Percentiles rank a stretch among this genome's conserved stretches.
phyloP scores from a whole-genome alignment of 495 filamentous ascomycete species.

The Xylaria intraflava region DNA sequence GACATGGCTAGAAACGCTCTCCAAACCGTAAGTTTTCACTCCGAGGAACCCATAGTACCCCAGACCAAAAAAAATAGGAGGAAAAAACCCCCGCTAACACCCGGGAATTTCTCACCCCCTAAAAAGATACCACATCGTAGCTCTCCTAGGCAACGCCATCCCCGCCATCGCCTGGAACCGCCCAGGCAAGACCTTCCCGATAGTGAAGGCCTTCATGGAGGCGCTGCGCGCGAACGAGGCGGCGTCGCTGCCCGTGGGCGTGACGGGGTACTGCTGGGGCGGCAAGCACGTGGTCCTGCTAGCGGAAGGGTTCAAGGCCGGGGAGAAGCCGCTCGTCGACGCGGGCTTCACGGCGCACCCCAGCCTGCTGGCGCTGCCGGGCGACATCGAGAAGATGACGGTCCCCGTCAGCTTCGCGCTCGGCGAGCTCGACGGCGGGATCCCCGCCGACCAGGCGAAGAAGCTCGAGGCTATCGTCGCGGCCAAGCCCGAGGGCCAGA shows the following conservation, averaged over 20 bases:
- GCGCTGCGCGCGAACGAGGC: conserved; percentile 12
- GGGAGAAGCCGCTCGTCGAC: conserved; percentile 15
- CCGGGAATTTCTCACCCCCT: not conserved
- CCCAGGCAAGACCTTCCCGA: conserved; percentile 31
- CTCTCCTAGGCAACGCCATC: conserved; percentile 35
- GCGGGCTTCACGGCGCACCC: conserved; percentile 20
- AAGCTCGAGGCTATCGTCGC: conserved; percentile 18
- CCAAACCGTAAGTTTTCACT: conserved; percentile 11
- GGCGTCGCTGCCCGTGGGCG: conserved; percentile 12
- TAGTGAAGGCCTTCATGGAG: conserved; percentile 19
- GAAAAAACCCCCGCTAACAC: too few relatives aligned
- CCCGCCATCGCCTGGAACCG: conserved; percentile 25
- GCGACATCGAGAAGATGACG: conserved; percentile 15
- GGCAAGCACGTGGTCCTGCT: conserved; percentile 20
- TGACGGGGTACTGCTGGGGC: conserved; percentile 24
- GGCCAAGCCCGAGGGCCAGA: conserved; percentile 6
- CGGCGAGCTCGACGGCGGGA: conserved; percentile 7
- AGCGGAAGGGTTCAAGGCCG: not conserved
- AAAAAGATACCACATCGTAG: conserved; percentile 25
- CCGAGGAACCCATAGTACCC: too few relatives aligned
- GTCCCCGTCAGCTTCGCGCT: conserved; percentile 19
- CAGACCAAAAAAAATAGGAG: too few relatives aligned
- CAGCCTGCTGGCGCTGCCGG: conserved; percentile 8
- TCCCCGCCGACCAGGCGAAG: conserved; percentile 6
- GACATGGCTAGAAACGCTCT: conserved; percentile 4